These are phyloP conservation scores for Zizania latifolia DNA, from an alignment of 176 grass and related monocot species.

Conservation along the genomic window DNA sequence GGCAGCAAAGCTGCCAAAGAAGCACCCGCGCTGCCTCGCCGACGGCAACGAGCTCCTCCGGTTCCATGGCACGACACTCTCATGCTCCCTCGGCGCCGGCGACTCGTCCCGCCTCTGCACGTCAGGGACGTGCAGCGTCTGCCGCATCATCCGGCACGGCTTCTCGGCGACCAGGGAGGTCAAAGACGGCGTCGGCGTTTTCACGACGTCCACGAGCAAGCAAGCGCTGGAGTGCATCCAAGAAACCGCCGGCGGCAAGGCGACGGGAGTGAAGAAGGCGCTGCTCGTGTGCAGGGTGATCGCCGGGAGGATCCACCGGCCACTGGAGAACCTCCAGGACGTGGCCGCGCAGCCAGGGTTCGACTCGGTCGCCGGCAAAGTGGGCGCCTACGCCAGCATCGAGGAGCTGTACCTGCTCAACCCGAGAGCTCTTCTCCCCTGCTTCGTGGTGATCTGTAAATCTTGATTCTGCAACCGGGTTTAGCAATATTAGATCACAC, in stretches of 20 bases:
- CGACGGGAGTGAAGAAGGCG: conserved; percentile 24
- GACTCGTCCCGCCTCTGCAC: conserved; percentile 47
- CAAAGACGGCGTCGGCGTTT: conserved; percentile 46
- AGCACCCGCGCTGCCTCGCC: conserved; percentile 71
- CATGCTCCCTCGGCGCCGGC: conserved; percentile 52
- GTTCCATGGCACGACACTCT: conserved; percentile 56
- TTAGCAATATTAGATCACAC: too few species aligned
- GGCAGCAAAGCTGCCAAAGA: conserved; percentile 50
- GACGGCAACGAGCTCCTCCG: conserved; percentile 86
- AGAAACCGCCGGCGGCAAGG: background rate
- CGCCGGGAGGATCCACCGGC: conserved; percentile 70
- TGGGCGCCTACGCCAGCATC: conserved; percentile 44
- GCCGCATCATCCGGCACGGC: conserved; percentile 60
- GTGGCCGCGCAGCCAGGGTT: conserved; percentile 45
- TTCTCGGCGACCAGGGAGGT: conserved; percentile 52
- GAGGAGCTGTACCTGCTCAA: conserved; percentile 70
- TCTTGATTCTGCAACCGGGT: conserved; percentile 16
- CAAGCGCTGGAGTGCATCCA: conserved; percentile 50
- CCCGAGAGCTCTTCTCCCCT: conserved; percentile 63
- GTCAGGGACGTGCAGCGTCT: conserved; percentile 50
- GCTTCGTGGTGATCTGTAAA: conserved; percentile 72
- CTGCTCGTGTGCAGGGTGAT: conserved; percentile 71
- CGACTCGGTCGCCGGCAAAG: conserved; percentile 66
- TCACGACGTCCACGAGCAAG: conserved; percentile 61
- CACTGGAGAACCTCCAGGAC: conserved; percentile 49